Percentiles rank a stretch among this genome's conserved stretches.
Evolutionary conservation across 768 basidiomycete genomes (phyloP).

Genomic region (Suillus spraguei): DNA sequence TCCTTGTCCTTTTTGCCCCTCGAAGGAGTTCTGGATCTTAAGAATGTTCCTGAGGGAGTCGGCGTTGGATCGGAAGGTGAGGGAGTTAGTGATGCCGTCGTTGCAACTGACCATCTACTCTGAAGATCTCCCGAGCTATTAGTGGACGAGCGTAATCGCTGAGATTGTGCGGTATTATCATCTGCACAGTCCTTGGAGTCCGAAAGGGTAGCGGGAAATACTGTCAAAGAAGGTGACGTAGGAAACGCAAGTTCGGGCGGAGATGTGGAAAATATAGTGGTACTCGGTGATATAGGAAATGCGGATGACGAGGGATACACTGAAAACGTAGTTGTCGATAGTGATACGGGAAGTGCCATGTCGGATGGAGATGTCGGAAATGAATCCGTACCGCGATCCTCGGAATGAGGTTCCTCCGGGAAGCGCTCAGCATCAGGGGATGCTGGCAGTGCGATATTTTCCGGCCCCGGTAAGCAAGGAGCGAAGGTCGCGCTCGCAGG

Average conservation of each 20-base stretch:
- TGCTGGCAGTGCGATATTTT: conserved; percentile 28
- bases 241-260: neutral
- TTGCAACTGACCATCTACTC: conserved; percentile 33
- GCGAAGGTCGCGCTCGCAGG: conserved; percentile 24
- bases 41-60: conserved; percentile 2
- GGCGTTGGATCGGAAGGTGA: conserved; percentile 19
- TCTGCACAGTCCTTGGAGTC: neutral
- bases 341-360: neutral
- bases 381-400: conserved; percentile 2
- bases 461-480: conserved; percentile 27
- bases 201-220: conserved; percentile 16
- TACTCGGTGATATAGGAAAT: conserved; percentile 11
- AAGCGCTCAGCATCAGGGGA: conserved; percentile 24
- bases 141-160: conserved; percentile 8
- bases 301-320: conserved; percentile 9
- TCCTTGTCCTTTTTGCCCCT: conserved; percentile 20
- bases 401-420: neutral
- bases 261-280: conserved; percentile 4
- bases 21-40: conserved; percentile 18
- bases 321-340: conserved; percentile 10
- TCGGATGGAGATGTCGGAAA: conserved; percentile 11
- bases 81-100: conserved; percentile 30
- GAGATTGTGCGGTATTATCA: conserved; percentile 10
- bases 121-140: conserved; percentile 8
- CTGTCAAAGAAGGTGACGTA: conserved; percentile 9